Conservation (phyloP, 345 rosid genomes). For the Murraya koenigii region DNA sequence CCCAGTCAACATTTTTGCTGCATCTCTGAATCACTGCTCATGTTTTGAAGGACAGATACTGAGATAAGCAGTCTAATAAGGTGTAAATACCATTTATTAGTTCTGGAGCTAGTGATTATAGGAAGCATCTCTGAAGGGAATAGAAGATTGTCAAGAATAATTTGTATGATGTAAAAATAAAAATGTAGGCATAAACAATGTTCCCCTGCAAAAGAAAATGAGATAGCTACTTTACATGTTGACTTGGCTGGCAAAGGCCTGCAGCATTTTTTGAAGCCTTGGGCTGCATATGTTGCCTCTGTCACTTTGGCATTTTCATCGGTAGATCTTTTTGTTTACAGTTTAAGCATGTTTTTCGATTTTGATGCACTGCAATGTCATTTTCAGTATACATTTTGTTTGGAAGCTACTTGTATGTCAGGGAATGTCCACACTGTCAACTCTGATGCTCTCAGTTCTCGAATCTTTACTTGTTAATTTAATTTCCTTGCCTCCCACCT, state of each 20-base stretch:
- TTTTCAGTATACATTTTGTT: constrained; percentile 3
- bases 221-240: neutral
- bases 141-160: neutral
- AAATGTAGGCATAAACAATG: neutral
- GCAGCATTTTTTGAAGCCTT: constrained; percentile 9
- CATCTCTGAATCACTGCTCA: neutral
- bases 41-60: neutral
- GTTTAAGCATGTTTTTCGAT: neutral
- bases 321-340: neutral
- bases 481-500: neutral
- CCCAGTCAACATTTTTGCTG: neutral
- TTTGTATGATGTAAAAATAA: neutral
- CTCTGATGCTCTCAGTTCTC: neutral
- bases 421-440: neutral
- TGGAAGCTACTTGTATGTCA: neutral
- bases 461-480: neutral
- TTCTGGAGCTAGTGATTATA: neutral
- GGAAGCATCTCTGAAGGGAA: constrained; percentile 1
- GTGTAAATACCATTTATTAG: neutral
- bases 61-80: neutral
- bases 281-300: neutral
- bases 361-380: neutral
- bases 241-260: constrained; percentile 1
- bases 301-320: neutral
- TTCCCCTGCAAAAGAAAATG: neutral